Conservation (phyloP, 225 moss, liverwort and hornwort genomes). For the Sphagnum tenellum region DNA sequence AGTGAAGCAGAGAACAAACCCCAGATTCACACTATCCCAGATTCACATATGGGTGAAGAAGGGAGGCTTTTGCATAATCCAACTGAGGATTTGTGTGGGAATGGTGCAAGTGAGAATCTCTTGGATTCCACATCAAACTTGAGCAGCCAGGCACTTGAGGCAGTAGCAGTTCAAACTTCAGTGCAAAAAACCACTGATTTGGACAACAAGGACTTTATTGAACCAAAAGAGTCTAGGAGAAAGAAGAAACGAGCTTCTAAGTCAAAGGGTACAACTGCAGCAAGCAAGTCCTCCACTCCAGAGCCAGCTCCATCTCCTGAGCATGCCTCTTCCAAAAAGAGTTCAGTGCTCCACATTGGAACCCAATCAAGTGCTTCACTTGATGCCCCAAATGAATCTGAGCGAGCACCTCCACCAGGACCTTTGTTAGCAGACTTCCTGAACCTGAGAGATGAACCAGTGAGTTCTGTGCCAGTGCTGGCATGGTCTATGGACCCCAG, state of each 20-base stretch:
- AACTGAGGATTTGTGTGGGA: too few species aligned
- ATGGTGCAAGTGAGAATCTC: too few species aligned
- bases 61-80: too few species aligned
- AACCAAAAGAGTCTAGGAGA: slow-evolving; percentile 94
- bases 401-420: slow-evolving; percentile 55
- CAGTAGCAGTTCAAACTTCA: slow-evolving; percentile 6
- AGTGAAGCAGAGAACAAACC: slow-evolving; percentile 8
- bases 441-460: slow-evolving; percentile 50
- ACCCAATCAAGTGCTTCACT: slow-evolving; percentile 8
- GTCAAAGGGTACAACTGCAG: slow-evolving; percentile 52
- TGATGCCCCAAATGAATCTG: slow-evolving; percentile 53
- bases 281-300: slow-evolving; percentile 29
- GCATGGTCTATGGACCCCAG: slow-evolving; percentile 72
- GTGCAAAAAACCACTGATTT: slow-evolving; percentile 27
- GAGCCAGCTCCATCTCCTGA: slow-evolving; percentile 22
- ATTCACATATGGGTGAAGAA: too few species aligned
- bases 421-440: slow-evolving; percentile 86
- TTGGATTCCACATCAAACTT: too few species aligned
- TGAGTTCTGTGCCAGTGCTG: slow-evolving; percentile 59
- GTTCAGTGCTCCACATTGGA: slow-evolving; percentile 12
- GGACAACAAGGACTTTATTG: slow-evolving; percentile 87
- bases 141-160: too few species aligned
- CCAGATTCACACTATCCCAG: too few species aligned
- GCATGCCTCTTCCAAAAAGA: slow-evolving; percentile 50
- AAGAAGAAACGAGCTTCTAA: slow-evolving; percentile 91